Percentiles rank a stretch among this genome's conserved stretches.
phyloP scores from a whole-genome alignment of 1,284 basidiomycete genomes.

The Sporisorium reilianum region DNA sequence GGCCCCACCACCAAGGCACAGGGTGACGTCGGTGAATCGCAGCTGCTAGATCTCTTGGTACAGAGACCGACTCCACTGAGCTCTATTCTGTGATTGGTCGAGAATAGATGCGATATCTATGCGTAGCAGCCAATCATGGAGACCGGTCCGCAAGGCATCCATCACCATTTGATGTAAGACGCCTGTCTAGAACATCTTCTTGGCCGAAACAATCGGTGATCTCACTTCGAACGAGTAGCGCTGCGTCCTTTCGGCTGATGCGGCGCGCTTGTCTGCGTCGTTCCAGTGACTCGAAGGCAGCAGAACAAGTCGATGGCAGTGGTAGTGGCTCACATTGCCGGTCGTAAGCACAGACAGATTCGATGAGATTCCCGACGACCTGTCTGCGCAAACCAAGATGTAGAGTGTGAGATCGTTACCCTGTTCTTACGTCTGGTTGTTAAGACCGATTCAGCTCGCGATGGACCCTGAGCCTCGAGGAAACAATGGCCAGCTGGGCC shows the following conservation, averaged over 20 bases:
- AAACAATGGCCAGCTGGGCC: too few species aligned
- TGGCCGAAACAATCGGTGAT: conserved; percentile 18
- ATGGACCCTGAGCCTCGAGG: too few species aligned
- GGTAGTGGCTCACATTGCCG: too few species aligned
- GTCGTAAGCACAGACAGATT: too few species aligned
- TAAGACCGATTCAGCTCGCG: not conserved
- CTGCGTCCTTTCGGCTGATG: conserved; percentile 15
- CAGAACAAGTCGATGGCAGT: not conserved
- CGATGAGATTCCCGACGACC: not conserved
- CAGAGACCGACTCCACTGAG: conserved; percentile 17
- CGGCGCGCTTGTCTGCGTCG: conserved; percentile 11
- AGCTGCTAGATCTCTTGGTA: too few species aligned
- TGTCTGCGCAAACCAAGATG: not conserved
- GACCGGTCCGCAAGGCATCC: conserved; percentile 12
- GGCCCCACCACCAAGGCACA: conserved; percentile 4
- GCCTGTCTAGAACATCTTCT: not conserved
- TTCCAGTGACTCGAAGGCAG: conserved; percentile 6
- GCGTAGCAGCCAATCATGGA: not conserved
- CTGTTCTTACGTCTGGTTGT: not conserved
- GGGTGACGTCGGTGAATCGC: conserved; percentile 10
- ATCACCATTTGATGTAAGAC: not conserved
- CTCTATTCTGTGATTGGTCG: conserved; percentile 30
- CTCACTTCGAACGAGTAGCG: not conserved
- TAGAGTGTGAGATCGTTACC: conserved; percentile 16
- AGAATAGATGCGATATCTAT: conserved; percentile 16